Evolutionary conservation across 257 asterid genomes (phyloP).

Genomic region (Scutellaria minor): DNA sequence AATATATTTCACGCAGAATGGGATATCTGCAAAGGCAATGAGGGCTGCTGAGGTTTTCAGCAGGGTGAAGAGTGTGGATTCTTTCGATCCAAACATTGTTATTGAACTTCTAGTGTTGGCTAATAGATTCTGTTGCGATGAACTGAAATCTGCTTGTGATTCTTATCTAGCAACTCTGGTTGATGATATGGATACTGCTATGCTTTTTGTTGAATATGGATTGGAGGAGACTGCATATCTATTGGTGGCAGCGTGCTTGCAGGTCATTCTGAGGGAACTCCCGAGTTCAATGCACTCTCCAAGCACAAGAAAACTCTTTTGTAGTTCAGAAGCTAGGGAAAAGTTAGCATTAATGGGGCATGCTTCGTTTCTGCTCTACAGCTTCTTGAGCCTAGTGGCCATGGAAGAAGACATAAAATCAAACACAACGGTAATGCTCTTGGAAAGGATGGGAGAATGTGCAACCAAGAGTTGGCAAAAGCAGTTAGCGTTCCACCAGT

Average conservation of each 20-base stretch:
- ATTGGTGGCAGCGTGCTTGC: constrained; percentile 92
- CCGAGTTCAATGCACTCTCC: constrained; percentile 72
- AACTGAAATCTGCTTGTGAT: constrained; percentile 84
- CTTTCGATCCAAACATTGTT: constrained; percentile 63
- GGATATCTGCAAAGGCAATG: constrained; percentile 70
- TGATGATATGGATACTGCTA: constrained; percentile 65
- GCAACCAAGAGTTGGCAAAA: constrained; percentile 79
- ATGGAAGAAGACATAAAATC: constrained; percentile 88
- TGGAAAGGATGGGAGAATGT: constrained; percentile 86
- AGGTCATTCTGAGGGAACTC: constrained; percentile 83
- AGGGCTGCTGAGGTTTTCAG: constrained; percentile 81
- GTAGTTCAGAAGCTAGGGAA: constrained; percentile 71
- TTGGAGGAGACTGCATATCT: constrained; percentile 83
- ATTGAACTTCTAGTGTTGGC: constrained; percentile 76
- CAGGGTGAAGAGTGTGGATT: constrained; percentile 63
- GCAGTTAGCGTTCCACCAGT: constrained; percentile 77
- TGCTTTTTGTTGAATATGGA: constrained; percentile 74
- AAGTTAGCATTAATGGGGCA: constrained; percentile 69
- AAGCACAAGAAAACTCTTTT: constrained; percentile 57
- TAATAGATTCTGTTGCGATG: constrained; percentile 85
- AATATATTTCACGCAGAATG: constrained; percentile 71
- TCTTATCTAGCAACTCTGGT: constrained; percentile 69
- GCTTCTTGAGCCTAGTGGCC: constrained; percentile 73
- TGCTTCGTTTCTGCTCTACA: constrained; percentile 79
- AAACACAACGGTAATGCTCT: constrained; percentile 78